phyloP scores from a whole-genome alignment of 768 basidiomycete genomes.

The Gautieria morchelliformis region DNA sequence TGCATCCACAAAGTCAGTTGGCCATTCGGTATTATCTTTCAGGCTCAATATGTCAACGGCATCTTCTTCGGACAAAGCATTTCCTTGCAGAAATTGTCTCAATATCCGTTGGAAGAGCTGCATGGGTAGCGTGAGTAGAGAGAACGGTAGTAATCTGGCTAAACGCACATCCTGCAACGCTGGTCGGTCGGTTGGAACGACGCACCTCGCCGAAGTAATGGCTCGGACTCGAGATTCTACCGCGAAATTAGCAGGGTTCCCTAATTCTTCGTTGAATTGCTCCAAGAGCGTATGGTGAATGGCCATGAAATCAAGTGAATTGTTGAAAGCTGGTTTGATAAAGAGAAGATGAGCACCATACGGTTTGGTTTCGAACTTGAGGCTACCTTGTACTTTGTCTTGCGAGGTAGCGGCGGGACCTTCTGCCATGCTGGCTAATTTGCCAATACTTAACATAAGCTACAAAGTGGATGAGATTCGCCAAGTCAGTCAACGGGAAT shows the following conservation, averaged over 20 bases:
- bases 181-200: slow-evolving; percentile 31
- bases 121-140: background rate
- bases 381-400: slow-evolving; percentile 2
- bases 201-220: slow-evolving; percentile 47
- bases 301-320: slow-evolving; percentile 77
- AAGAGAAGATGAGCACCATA: background rate
- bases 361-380: background rate
- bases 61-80: slow-evolving; percentile 68
- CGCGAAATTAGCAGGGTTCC: slow-evolving; percentile 29
- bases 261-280: slow-evolving; percentile 51
- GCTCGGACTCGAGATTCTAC: slow-evolving; percentile 60
- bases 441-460: slow-evolving; percentile 88
- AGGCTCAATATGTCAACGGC: slow-evolving; percentile 75
- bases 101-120: slow-evolving; percentile 67
- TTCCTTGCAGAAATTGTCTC: slow-evolving; percentile 62
- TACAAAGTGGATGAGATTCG: slow-evolving; percentile 22
- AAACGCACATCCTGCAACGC: slow-evolving; percentile 42
- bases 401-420: slow-evolving; percentile 5
- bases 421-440: slow-evolving; percentile 39
- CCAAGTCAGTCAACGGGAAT: background rate
- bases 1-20: slow-evolving; percentile 61
- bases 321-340: slow-evolving; percentile 58
- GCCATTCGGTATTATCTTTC: slow-evolving; percentile 59
- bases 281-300: slow-evolving; percentile 65
- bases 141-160: slow-evolving; percentile 11